phyloP scores from a whole-genome alignment of 2,329 filamentous ascomycete genomes.

The Hortaea werneckii region DNA sequence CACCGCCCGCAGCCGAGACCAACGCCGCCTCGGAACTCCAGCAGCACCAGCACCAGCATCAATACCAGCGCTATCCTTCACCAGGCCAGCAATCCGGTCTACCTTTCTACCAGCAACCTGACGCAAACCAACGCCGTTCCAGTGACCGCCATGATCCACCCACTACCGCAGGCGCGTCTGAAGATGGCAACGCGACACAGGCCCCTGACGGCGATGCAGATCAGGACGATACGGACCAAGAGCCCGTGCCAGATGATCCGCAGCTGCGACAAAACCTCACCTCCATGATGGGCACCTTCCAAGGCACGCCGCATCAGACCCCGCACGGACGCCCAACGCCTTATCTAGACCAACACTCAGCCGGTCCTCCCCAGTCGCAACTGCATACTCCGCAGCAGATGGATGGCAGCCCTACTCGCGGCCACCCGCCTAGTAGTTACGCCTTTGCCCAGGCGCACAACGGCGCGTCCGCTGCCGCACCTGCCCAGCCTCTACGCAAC shows the following conservation, averaged over 20 bases:
- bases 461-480: background rate
- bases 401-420: too few relatives aligned
- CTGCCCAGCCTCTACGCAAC: conserved; percentile 1
- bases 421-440: background rate
- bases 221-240: background rate
- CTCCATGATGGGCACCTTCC: conserved; percentile 1
- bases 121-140: background rate
- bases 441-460: conserved; percentile 2
- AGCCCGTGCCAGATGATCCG: conserved; percentile 1
- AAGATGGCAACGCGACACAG: background rate
- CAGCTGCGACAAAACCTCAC: conserved; percentile 2
- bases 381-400: background rate
- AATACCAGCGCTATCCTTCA: conserved; percentile 2
- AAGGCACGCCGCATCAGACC: background rate
- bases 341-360: background rate
- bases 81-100: background rate
- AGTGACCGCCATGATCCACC: background rate
- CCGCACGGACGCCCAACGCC: background rate
- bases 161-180: background rate
- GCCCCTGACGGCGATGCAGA: background rate
- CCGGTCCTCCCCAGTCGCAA: background rate
- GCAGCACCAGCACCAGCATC: background rate
- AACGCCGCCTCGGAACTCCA: background rate
- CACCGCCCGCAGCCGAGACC: background rate
- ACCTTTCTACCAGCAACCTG: conserved; percentile 1